Evolutionary conservation across 2,329 filamentous ascomycete genomes (phyloP).

Genomic region (Thelonectria discophora): DNA sequence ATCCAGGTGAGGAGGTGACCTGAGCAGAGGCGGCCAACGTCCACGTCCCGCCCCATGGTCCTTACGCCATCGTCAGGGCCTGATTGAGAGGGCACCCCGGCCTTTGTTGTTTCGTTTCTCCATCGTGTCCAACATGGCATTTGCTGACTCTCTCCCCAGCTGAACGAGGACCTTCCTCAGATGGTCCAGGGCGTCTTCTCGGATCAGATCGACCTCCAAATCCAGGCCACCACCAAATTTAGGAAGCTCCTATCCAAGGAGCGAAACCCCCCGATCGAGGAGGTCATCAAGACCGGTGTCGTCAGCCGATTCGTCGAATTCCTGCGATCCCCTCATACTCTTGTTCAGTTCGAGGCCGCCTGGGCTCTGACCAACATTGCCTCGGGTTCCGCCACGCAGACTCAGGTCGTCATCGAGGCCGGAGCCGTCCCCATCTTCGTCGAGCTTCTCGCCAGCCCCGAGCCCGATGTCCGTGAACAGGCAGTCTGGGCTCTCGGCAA

Average conservation of each 20-base stretch:
- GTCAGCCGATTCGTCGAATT: constrained; percentile 98
- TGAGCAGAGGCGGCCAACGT: constrained; percentile 25
- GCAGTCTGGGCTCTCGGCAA: constrained; percentile 98
- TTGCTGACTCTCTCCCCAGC: constrained; percentile 59
- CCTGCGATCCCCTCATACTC: constrained; percentile 93
- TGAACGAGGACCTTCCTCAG: constrained; percentile 96
- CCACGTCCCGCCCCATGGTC: constrained; percentile 25
- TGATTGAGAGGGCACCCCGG: constrained; percentile 14
- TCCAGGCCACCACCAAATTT: constrained; percentile 97
- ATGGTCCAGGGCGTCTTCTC: constrained; percentile 99
- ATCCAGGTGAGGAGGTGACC: constrained; percentile 32
- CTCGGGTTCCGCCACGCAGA: constrained; percentile 95
- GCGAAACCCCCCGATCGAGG: constrained; percentile 98
- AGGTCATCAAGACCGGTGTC: constrained; percentile 98
- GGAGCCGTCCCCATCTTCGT: constrained; percentile 99
- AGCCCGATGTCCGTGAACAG: constrained; percentile 97
- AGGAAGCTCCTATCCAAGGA: constrained; percentile 98
- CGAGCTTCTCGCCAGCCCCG: constrained; percentile 91
- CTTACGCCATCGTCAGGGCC: constrained; percentile 8
- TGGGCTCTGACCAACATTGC: constrained; percentile 99
- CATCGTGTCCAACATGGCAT: constrained; percentile 16
- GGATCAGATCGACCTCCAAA: constrained; percentile 97
- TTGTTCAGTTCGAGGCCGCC: constrained; percentile 98
- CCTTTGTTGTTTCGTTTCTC: constrained; percentile 9
- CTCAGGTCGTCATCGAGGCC: constrained; percentile 98